These are phyloP conservation scores for Phytophthora litchii DNA, from an alignment of 352 stramenopile species.

Conservation along the genomic window DNA sequence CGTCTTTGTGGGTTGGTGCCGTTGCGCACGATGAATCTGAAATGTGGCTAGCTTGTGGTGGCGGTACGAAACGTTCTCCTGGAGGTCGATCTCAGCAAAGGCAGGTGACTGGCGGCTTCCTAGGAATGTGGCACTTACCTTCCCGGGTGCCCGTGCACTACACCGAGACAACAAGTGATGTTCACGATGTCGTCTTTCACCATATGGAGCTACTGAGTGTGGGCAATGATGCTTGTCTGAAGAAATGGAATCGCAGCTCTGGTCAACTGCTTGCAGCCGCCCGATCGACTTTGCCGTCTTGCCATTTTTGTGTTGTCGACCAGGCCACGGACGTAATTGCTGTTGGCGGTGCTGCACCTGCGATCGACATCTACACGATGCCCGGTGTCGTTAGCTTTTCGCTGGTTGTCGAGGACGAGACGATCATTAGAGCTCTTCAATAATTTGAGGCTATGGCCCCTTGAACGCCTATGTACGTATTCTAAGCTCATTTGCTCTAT, in stretches of 20 bases:
- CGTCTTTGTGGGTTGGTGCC: conserved; percentile 56
- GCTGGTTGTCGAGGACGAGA: conserved; percentile 51
- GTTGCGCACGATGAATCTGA: conserved; percentile 74
- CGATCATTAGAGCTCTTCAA: conserved; percentile 10
- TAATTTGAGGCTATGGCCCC: conserved; percentile 7
- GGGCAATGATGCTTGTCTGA: conserved; percentile 65
- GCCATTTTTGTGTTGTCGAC: conserved; percentile 76
- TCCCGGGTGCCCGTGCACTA: conserved; percentile 74
- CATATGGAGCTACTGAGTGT: conserved; percentile 75
- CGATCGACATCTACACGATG: conserved; percentile 84
- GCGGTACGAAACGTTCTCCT: conserved; percentile 44
- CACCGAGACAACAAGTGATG: conserved; percentile 61
- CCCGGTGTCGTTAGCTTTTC: conserved; percentile 85
- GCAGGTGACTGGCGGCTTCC: conserved; percentile 45
- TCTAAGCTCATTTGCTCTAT: conserved; percentile 28
- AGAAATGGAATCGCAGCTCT: conserved; percentile 82
- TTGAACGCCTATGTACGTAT: conserved; percentile 22
- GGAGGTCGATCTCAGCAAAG: conserved; percentile 22
- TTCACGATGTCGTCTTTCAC: conserved; percentile 76
- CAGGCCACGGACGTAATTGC: conserved; percentile 67
- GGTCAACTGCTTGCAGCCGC: conserved; percentile 61
- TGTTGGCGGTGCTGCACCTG: conserved; percentile 55
- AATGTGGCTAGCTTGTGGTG: conserved; percentile 74
- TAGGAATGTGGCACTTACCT: conserved; percentile 81
- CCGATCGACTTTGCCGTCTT: conserved; percentile 57